Conservation (phyloP, 306 rosid genomes). For the Pyrus pyrifolia region DNA sequence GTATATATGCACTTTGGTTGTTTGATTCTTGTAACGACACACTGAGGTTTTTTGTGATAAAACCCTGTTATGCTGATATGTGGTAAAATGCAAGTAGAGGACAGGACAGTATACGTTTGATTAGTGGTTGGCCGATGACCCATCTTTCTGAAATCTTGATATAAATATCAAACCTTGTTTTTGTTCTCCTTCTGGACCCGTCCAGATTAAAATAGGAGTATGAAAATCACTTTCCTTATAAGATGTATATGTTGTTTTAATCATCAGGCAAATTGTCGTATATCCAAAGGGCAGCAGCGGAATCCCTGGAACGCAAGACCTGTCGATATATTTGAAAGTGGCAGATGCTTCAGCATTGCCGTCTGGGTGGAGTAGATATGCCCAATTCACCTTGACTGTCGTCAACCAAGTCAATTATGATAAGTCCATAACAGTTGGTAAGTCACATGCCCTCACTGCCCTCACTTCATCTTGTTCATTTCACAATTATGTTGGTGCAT, state of each 20-base stretch:
- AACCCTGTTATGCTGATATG: too few relatives aligned
- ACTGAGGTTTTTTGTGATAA: too few relatives aligned
- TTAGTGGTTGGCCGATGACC: too few relatives aligned
- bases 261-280: constrained; percentile 2
- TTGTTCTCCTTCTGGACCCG: too few relatives aligned
- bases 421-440: constrained; percentile 5
- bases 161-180: too few relatives aligned
- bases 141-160: too few relatives aligned
- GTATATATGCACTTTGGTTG: neutral
- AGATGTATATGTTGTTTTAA: too few relatives aligned
- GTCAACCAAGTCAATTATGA: constrained; percentile 1
- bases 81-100: too few relatives aligned
- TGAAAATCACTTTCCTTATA: too few relatives aligned
- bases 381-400: constrained; percentile 9
- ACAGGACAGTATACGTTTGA: too few relatives aligned
- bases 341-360: constrained; percentile 3
- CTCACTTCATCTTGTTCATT: neutral
- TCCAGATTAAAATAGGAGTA: too few relatives aligned
- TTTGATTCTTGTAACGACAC: neutral
- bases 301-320: neutral
- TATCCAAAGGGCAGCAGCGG: constrained; percentile 15
- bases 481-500: neutral
- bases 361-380: constrained; percentile 10
- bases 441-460: neutral
- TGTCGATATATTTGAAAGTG: constrained; percentile 12